Evolutionary conservation across 2,329 filamentous ascomycete genomes (phyloP), one percentile per base, ranked within the genome.

Genomic region (Apiospora saccharicola): DNA sequence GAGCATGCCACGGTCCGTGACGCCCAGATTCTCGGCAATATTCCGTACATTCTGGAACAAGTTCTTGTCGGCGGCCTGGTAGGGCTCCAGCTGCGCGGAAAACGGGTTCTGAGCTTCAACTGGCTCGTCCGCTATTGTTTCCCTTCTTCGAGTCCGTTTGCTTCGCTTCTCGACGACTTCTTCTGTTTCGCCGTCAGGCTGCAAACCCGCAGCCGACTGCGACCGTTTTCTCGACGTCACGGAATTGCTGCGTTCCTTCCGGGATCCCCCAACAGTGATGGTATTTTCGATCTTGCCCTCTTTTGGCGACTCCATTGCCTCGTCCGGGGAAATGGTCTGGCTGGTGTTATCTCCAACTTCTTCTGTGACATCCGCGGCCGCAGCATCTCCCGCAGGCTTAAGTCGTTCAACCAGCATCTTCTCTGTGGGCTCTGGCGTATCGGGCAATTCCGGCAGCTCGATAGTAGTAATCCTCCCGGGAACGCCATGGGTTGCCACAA

Each of bases 121-220:
- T 0, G 82, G 80, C 68, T 90, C 90, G 47, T 89, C 89, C 13
- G 82, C 80, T 14, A 87, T 84, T 4, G 86, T 88, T 61, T 92
- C 90, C 71, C 91, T 85, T 24, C 90, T 87, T 67, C 91, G 86
- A 43, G 90, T 90, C 69, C 91, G 85, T 77, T 93, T 93, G 80
- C 90, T 92, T 72, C 90, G 85, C 77, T 91, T 92, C 70, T 88
- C 85, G 1, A 83, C 83, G 34, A 84, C 86, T 46, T 92, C 90
- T 70, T 92, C 90, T 10, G 90, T 89, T 0, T 78, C 83, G 0
- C 81, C 84, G 3, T 91, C 90, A 0, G 69, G 69, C 22, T 84
- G 84, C 22, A 92, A 80, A 3, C 90, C 90, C 5, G 90, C 90
- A 43, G 83, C 81, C 14, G 90, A 92, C 73, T 92, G 90, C 1